Evolutionary conservation across 2,329 filamentous ascomycete species (phyloP), one percentile per base, ranked within the genome.

Genomic region (Scedosporium aurantiacum): DNA sequence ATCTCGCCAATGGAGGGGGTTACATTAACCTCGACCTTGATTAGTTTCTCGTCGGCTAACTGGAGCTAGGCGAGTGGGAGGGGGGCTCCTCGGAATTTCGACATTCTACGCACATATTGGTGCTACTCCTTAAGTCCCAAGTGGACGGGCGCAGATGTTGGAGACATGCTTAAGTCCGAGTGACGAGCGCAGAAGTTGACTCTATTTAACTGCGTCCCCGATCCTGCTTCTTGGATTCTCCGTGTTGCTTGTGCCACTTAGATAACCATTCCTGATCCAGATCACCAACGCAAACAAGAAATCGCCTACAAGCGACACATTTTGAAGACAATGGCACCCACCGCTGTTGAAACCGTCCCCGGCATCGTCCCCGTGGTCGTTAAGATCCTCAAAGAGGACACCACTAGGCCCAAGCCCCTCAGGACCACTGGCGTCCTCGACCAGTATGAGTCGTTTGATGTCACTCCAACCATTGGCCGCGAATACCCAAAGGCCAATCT

Each of bases 401-500:
- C 5, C 23, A 14, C 16, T 7, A 54, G 27, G 50, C 50, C 50
- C 6, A 21, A 73, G 63, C 80, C 80, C 0, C 69, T 83, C 6
- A 76, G 79, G 68, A 70, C 78, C 3, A 78, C 76, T 1, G 82
- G 82, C 0, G 75, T 70, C 1, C 73, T 85, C 0, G 76, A 84
- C 45, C 62, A 74, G 10, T 82, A 79, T 63, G 76, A 83, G 63
- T 75, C 76, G 2, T 82, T 84, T 61, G 84, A 87, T 37, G 72
- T 81, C 4, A 87, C 84, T 1, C 84, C 84, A 0, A 72, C 80
- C 50, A 86, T 88, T 62, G 85, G 85, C 4, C 78, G 78, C 5
- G 85, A 88, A 67, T 88, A 79, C 64, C 75, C 79, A n/a, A 77
- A 76, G 14, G 77, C 81, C 40, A 80, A 85, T 64, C 74, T 88